Percentiles rank a stretch among this genome's conserved stretches.
Conservation (phyloP, 75 land plant species). For the Azolla pinnata region DNA sequence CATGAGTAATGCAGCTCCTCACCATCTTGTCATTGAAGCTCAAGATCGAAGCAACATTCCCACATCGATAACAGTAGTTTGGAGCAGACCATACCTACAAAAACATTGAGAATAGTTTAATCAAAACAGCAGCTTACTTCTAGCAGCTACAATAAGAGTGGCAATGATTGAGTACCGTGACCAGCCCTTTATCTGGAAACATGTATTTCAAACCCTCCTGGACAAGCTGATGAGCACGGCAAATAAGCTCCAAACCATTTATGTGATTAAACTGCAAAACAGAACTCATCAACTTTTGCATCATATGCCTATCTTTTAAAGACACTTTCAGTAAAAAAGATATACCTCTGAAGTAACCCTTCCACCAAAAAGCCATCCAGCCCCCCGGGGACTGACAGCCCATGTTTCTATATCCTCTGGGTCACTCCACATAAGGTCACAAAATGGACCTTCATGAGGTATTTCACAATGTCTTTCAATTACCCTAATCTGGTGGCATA, state of each 20-base stretch:
- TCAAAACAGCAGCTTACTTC: too few species aligned
- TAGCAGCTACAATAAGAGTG: background rate
- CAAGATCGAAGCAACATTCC: conserved; percentile 97
- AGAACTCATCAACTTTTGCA: too few species aligned
- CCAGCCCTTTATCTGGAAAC: conserved; percentile 97
- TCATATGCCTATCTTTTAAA: too few species aligned
- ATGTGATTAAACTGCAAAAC: conserved; percentile 87
- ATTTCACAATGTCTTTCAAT: conserved; percentile 97
- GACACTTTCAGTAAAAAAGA: background rate
- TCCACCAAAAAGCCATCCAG: conserved; percentile 99
- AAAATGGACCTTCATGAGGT: conserved; percentile 98
- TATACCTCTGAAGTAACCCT: conserved; percentile 92
- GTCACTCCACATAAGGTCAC: conserved; percentile 99
- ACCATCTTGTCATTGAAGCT: conserved; percentile 98
- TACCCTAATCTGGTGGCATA: conserved; percentile 90
- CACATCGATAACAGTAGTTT: conserved; percentile 99
- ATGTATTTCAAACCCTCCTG: conserved; percentile 99
- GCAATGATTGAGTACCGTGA: conserved; percentile 43
- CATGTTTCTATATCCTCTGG: conserved; percentile 99
- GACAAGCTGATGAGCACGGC: conserved; percentile 98
- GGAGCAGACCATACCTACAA: conserved; percentile 98
- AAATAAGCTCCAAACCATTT: conserved; percentile 88
- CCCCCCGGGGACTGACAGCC: conserved; percentile 99
- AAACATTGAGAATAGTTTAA: too few species aligned
- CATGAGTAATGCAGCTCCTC: too few species aligned